Conservation (phyloP, 2,329 filamentous ascomycete genomes). For the Madurella fahalii region DNA sequence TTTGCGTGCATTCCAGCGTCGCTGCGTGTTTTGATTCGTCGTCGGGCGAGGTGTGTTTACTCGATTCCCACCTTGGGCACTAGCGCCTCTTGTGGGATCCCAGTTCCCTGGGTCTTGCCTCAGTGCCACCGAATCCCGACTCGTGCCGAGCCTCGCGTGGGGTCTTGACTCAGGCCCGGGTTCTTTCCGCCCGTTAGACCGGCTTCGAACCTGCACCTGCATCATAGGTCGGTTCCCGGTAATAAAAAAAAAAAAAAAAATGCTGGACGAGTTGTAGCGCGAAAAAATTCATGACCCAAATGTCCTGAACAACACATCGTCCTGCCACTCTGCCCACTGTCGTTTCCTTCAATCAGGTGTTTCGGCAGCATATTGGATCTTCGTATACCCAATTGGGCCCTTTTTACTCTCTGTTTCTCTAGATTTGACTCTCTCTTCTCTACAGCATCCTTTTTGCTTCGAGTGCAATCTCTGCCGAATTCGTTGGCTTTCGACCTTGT, state of each 20-base stretch:
- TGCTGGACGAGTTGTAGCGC: constrained; percentile 8
- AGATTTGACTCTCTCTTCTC: constrained; percentile 5
- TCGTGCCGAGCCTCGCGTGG: constrained; percentile 14
- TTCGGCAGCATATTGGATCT: constrained; percentile 11
- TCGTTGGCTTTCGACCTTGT: constrained; percentile 9
- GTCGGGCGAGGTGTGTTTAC: constrained; percentile 12
- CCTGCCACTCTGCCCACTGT: constrained; percentile 10
- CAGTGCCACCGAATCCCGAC: constrained; percentile 9
- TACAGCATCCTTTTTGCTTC: constrained; percentile 11
- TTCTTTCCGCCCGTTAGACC: constrained; percentile 16
- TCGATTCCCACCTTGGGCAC: constrained; percentile 3
- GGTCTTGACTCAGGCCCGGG: constrained; percentile 15
- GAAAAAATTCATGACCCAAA: constrained; percentile 7
- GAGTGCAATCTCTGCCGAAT: constrained; percentile 7
- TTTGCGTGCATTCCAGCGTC: neutral
- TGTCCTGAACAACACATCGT: constrained; percentile 4
- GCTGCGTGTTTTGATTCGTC: constrained; percentile 4
- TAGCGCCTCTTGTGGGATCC: constrained; percentile 4
- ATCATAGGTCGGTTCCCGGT: constrained; percentile 17
- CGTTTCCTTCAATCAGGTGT: constrained; percentile 16
- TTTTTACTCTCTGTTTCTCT: constrained; percentile 13
- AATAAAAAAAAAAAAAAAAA: constrained; percentile 21
- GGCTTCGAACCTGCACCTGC: constrained; percentile 17
- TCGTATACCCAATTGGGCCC: constrained; percentile 19
- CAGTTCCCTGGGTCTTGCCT: neutral